Base-by-base conservation (phyloP, 495 filamentous ascomycete genomes). In the Tuber indicum region DNA sequence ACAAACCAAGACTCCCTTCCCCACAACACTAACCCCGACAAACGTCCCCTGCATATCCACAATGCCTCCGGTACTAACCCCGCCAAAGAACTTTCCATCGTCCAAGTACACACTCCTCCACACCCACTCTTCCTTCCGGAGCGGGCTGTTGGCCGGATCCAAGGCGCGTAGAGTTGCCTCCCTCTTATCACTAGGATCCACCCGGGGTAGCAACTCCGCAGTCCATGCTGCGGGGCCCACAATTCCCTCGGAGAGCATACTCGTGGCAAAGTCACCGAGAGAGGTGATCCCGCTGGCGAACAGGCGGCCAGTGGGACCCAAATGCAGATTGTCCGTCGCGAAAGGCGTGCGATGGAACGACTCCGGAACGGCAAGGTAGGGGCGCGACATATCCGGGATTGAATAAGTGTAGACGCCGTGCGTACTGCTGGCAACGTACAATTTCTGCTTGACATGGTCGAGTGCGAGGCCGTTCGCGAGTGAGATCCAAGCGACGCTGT, bases 51-150 rank as follows among this genome's bases (percentile, higher is more conserved):
- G 52, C 72, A 52, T 52, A 47, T 78, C 74, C 32, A 81, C 71
- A 3, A 83, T 75, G 2, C 71, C 81, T n/a, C 81, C 81, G 3
- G 73, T 78, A 1, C 74, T 75, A 3, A 83, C 45, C 43, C 78
- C 77, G 36, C 81, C 81, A 77, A 75, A 83, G 16, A 77, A 47
- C 23, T 42, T 58, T n/a, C 81, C 81, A 70, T 83, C 75, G 76
- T 83, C 81, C 77, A 80, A 76, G 71, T 83, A 83, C 23, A 83
- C 81, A 21, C 74, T 81, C 71, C 78, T 79, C 81, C 81, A 83
- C 36, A 81, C 49, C 47, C 78, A 70, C 73, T 83, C 81, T 74
- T 83, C 78, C 70, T 72, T 69, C 71, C 81, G 75, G 6, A 83
- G 70, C 4, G 75, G 78, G 4, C 71, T 45, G 75, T 83, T 83